phyloP scores from a whole-genome alignment of 768 basidiomycete genomes.

The Candolleomyces eurysporus region DNA sequence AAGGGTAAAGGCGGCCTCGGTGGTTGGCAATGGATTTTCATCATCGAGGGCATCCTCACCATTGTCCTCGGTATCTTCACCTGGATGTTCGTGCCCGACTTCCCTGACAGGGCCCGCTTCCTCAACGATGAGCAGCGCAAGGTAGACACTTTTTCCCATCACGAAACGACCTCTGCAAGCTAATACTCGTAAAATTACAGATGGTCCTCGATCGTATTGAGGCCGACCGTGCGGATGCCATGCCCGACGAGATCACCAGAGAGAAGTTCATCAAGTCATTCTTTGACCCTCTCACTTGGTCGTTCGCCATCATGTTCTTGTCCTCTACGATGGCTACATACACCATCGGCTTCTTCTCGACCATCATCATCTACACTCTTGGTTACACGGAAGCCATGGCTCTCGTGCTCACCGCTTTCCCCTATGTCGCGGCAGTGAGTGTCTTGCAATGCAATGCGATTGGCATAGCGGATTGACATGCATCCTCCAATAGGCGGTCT shows the following conservation, averaged over 20 bases:
- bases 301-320: constrained; percentile 38
- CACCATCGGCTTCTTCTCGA: constrained; percentile 33
- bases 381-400: constrained; percentile 28
- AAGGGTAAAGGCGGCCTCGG: constrained; percentile 23
- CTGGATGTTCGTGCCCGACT: constrained; percentile 31
- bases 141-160: no score
- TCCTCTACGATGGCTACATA: constrained; percentile 36
- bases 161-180: no score
- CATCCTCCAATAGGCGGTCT: constrained; percentile 24
- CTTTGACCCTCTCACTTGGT: constrained; percentile 36
- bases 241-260: constrained; percentile 31
- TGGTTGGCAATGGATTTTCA: constrained; percentile 39
- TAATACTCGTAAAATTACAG: constrained; percentile 11
- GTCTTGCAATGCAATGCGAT: no score
- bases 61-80: constrained; percentile 26
- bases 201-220: constrained; percentile 33
- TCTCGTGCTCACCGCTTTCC: constrained; percentile 31
- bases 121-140: constrained; percentile 31
- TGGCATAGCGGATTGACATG: background rate
- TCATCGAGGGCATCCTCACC: constrained; percentile 31
- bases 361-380: constrained; percentile 35
- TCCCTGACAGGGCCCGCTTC: constrained; percentile 35
- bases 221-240: constrained; percentile 35
- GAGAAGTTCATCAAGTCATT: constrained; percentile 31
- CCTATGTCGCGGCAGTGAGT: constrained; percentile 29